Evolutionary conservation across 805 yeast genomes (phyloP), one percentile per base, ranked within the genome.

Genomic region (Blastobotrys chiropterorum): DNA sequence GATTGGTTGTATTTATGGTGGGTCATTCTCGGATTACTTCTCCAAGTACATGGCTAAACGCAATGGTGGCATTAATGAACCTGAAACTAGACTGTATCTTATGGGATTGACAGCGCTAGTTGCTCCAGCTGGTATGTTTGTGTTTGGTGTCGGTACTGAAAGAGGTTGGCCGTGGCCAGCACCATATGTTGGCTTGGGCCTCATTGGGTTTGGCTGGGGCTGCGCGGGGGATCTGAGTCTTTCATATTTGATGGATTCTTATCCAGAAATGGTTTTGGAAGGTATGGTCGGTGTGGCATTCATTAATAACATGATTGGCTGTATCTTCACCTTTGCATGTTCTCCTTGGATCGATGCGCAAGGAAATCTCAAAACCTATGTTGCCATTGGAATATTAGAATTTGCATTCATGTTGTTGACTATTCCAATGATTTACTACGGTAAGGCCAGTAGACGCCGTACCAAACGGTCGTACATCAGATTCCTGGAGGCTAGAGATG

Each of bases 131-230:
- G 80, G 85, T 0, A 64, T 80, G 56, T 73, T 81, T 55, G 67
- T 83, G 16, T 80, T 82, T 73, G 87, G 87, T 44, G 75, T 81
- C 42, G 86, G 85, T 13, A 81, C 86, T 0, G 75, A 74, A 42
- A 72, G 74, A 40, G 72, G 70, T 6, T 68, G 75, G 50, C 76
- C 74, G 49, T 82, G 86, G 86, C 71, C 78, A 46, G 77, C 77
- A 2, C 69, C 78, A 3, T 76, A 77, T 42, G 70, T 74, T 47
- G 85, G 83, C 1, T 69, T 80, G 57, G 86, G 84, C 0, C 62
- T 80, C 46, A 69, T 81, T 51, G 84, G 82, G 3, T 64, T 67
- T 38, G 85, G 85, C 2, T 68, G 78, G 58, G 77, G 81, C 46
- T 82, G 82, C 15, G 72, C 80, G 50, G 78, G 78, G 17, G 90